phyloP scores from a whole-genome alignment of 2,329 filamentous ascomycete species.

The Colletotrichum eleusines region DNA sequence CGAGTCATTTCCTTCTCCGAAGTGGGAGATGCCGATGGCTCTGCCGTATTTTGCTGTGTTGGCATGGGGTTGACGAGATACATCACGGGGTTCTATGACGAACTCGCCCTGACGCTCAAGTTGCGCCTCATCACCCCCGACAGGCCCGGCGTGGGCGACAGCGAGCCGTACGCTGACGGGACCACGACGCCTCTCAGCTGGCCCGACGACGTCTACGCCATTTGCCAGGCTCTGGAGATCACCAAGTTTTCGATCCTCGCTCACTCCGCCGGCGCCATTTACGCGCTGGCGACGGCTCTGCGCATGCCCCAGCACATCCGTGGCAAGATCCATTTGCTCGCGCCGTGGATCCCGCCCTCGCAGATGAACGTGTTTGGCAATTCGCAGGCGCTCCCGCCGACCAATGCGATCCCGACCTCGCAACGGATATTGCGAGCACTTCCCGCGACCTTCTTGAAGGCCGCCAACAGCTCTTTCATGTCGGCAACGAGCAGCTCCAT shows the following conservation, averaged over 20 bases:
- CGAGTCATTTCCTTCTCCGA: slow-evolving; percentile 95
- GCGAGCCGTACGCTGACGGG: slow-evolving; percentile 84
- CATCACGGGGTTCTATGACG: slow-evolving; percentile 97
- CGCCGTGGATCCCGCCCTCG: slow-evolving; percentile 97
- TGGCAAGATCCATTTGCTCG: slow-evolving; percentile 91
- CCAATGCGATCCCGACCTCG: slow-evolving; percentile 88
- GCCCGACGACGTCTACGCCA: slow-evolving; percentile 91
- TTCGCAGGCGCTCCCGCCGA: slow-evolving; percentile 80
- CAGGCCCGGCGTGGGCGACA: slow-evolving; percentile 92
- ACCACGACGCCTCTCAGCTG: slow-evolving; percentile 90
- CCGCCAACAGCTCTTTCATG: slow-evolving; percentile 96
- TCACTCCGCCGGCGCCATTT: slow-evolving; percentile 97
- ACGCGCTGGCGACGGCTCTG: slow-evolving; percentile 92
- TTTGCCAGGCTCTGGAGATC: slow-evolving; percentile 91
- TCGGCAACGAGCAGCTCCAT: slow-evolving; percentile 89
- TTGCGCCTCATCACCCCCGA: slow-evolving; percentile 93
- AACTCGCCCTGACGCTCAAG: slow-evolving; percentile 88
- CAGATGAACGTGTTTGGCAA: slow-evolving; percentile 85
- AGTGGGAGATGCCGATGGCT: slow-evolving; percentile 91
- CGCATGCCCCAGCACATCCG: slow-evolving; percentile 97
- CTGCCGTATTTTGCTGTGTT: slow-evolving; percentile 94
- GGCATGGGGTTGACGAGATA: slow-evolving; percentile 98
- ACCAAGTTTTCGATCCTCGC: slow-evolving; percentile 96
- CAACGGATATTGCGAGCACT: slow-evolving; percentile 91
- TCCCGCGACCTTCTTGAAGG: slow-evolving; percentile 90